A percentile compares a stretch with the other conserved stretches of the same genome.
Evolutionary conservation across 805 yeast species (phyloP).

Genomic region (Metschnikowia rubicola): DNA sequence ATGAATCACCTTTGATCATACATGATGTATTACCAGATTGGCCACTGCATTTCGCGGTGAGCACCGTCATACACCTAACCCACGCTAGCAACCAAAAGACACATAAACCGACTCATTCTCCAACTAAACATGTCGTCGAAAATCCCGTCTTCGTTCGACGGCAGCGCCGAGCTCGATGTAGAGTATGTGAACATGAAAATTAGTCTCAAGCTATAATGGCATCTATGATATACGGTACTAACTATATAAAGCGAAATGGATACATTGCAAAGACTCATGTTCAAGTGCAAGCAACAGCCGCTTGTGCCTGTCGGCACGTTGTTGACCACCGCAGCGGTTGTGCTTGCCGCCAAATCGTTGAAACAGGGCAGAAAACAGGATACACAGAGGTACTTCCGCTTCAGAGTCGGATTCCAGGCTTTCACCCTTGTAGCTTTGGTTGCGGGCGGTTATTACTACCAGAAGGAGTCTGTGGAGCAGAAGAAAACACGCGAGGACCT

Average conservation of each 20-base stretch:
- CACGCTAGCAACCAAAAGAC: not conserved
- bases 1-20: no score
- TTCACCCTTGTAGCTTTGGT: constrained; percentile 79
- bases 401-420: constrained; percentile 86
- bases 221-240: constrained; percentile 5
- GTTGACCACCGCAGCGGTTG: constrained; percentile 77
- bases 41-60: constrained; percentile 3
- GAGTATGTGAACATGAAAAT: constrained; percentile 37
- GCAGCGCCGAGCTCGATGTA: constrained; percentile 30
- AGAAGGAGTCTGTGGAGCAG: constrained; percentile 44
- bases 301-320: constrained; percentile 80
- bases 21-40: no score
- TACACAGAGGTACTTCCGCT: constrained; percentile 84
- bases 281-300: constrained; percentile 80
- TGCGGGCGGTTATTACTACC: constrained; percentile 72
- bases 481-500: constrained; percentile 52
- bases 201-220: not conserved
- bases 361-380: constrained; percentile 65
- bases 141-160: constrained; percentile 50
- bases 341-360: constrained; percentile 72
- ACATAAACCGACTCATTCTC: not conserved
- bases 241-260: constrained; percentile 32
- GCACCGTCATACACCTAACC: not conserved
- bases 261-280: constrained; percentile 54
- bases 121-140: constrained; percentile 8